Base-by-base conservation (phyloP, 768 basidiomycete genomes). In the Lactifluus subvellereus region DNA sequence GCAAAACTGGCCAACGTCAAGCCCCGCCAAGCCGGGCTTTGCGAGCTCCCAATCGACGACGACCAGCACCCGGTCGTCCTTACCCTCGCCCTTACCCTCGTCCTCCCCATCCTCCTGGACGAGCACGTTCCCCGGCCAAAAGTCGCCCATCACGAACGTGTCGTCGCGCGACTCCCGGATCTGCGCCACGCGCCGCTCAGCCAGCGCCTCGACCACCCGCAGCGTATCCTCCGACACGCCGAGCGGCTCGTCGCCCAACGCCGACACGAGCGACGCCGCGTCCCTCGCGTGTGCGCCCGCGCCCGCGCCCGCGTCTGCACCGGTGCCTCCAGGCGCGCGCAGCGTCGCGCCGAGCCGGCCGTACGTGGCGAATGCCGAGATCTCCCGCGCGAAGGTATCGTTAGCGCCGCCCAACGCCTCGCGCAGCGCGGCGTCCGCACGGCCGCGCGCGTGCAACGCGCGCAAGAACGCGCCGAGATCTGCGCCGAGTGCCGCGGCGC, bases 91-190 rank as follows among this genome's bases (percentile, higher is more conserved):
- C 20, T n/a, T 16, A 0, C 18, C 22, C 27, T 40, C 54, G 3
- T 9, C 20, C 1, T 72, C 69, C 6, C 68, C 69, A 53, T 72
- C 72, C 11, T 78, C 69, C 11, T 67, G 71, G n/a, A 87, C 67
- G 64, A 87, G 74, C 51, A 88, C 66, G 68, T 89, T 88, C 0
- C 86, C 87, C 1, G 87, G 81, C 86, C 87, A 89, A 67, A 88
- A 84, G 70, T 89, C 88, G 0, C 88, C 87, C 82, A 83, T 83
- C n/a, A 72, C 74, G 61, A 74, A 52, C 11, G 73, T 27, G 9
- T 56, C 68, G 52, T 76, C 75, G 40, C 69, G 60, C 33, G 70
- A 70, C 30, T 70, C 70, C 30, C 62, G 50, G 38, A 82, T 78
- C n/a, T 65, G 72, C 27, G 68, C 50, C 10, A 68, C 64, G 59